These are phyloP conservation scores for Andrographis paniculata DNA, from an alignment of 305 asterid genomes.

Conservation along the genomic window DNA sequence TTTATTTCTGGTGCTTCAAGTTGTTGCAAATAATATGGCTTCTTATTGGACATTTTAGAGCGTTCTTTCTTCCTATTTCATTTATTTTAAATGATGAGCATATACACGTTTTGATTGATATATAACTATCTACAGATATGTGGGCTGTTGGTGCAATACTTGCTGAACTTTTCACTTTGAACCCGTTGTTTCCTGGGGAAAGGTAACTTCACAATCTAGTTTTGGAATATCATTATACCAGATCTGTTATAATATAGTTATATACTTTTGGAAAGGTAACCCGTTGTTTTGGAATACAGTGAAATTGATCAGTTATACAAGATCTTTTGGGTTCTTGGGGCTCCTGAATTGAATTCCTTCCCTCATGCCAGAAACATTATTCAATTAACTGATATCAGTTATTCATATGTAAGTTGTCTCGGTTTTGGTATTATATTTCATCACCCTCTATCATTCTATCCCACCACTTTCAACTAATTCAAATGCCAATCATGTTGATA, in stretches of 20 bases:
- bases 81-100: too few species aligned
- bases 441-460: neutral
- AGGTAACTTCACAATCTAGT: constrained; percentile 43
- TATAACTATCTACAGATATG: constrained; percentile 57
- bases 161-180: constrained; percentile 88
- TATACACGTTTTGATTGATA: too few species aligned
- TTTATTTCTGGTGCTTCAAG: too few species aligned
- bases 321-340: constrained; percentile 85
- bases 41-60: neutral
- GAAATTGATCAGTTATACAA: constrained; percentile 92
- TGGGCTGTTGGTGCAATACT: constrained; percentile 98
- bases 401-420: constrained; percentile 50
- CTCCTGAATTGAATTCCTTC: constrained; percentile 74
- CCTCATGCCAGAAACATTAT: constrained; percentile 67
- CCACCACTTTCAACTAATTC: constrained; percentile 10
- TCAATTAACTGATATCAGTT: constrained; percentile 46
- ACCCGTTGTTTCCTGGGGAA: constrained; percentile 95
- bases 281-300: too few species aligned
- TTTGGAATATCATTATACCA: neutral
- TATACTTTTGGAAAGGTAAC: too few species aligned
- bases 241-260: neutral
- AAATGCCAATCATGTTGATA: constrained; percentile 24
- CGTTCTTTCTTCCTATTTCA: constrained; percentile 12
- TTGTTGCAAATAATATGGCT: too few species aligned
- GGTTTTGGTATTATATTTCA: constrained; percentile 8